A percentile compares a stretch with the other conserved stretches of the same genome.
phyloP scores from a whole-genome alignment of 208 protist species.

The Hexamita inflata region DNA sequence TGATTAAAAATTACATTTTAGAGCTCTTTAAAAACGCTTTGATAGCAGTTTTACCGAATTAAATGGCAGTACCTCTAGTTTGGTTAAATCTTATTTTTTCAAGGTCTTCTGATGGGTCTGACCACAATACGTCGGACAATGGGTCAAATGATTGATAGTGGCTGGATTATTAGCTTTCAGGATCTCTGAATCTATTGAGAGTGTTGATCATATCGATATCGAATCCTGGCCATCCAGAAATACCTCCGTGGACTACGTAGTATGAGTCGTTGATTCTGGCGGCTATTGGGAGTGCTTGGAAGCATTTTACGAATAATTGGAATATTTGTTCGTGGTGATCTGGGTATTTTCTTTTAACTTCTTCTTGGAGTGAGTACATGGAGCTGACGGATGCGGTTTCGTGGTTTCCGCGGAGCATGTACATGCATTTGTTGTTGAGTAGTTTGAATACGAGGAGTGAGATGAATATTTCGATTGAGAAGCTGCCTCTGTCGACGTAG shows the following conservation, averaged over 20 bases:
- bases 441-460: slow-evolving; percentile 34
- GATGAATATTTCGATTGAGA: slow-evolving; percentile 31
- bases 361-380: slow-evolving; percentile 59
- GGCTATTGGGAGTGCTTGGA: not conserved
- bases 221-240: slow-evolving; percentile 7
- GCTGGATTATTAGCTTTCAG: not conserved
- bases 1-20: slow-evolving; percentile 5
- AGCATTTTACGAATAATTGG: not conserved
- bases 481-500: slow-evolving; percentile 41
- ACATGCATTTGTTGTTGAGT: slow-evolving; percentile 16
- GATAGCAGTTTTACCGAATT: not conserved
- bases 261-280: not conserved
- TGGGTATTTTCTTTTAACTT: slow-evolving; percentile 18
- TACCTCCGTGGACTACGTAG: slow-evolving; percentile 7
- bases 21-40: not conserved
- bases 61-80: not conserved
- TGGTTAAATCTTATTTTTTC: not conserved
- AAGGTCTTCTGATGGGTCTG: not conserved
- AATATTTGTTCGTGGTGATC: not conserved
- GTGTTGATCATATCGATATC: not conserved
- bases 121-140: slow-evolving; percentile 18
- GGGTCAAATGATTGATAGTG: slow-evolving; percentile 4
- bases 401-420: slow-evolving; percentile 43
- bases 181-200: slow-evolving; percentile 25
- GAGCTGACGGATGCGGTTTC: slow-evolving; percentile 30